Percentiles rank a stretch among this genome's conserved stretches.
Conservation (phyloP, 2,329 filamentous ascomycete genomes). For the Aspergillus neotritici region DNA sequence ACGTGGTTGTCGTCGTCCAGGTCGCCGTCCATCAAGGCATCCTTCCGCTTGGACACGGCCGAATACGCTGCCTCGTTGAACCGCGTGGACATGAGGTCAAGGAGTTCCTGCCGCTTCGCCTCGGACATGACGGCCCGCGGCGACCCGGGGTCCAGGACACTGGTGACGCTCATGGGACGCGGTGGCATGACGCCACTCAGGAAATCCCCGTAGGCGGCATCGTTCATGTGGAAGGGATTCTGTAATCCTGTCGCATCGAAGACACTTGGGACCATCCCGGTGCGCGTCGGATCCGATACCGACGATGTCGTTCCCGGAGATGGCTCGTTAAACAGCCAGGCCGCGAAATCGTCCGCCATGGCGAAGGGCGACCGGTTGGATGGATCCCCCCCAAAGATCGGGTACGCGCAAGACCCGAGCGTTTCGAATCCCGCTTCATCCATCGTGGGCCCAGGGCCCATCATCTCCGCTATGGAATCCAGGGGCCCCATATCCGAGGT, state of each 20-base stretch:
- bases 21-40: conserved; percentile 72
- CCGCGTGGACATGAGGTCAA: conserved; percentile 71
- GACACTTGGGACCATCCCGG: conserved; percentile 38
- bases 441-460: conserved; percentile 20
- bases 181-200: conserved; percentile 51
- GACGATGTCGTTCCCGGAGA: conserved; percentile 48
- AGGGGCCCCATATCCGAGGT: conserved; percentile 22
- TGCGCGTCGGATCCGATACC: conserved; percentile 41
- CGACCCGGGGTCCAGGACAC: conserved; percentile 70
- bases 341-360: conserved; percentile 81
- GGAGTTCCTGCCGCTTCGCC: conserved; percentile 76
- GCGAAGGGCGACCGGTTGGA: conserved; percentile 83
- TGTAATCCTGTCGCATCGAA: conserved; percentile 42
- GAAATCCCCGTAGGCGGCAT: conserved; percentile 45
- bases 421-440: conserved; percentile 31
- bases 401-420: conserved; percentile 53
- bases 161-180: conserved; percentile 86
- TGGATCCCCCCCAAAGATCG: conserved; percentile 79
- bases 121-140: conserved; percentile 79
- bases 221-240: conserved; percentile 47
- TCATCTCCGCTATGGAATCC: conserved; percentile 21
- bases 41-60: conserved; percentile 67
- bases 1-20: conserved; percentile 57
- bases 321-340: conserved; percentile 72
- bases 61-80: conserved; percentile 78